Base-by-base conservation (phyloP, 108 stramenopile species). In the Cyclotella cryptica region DNA sequence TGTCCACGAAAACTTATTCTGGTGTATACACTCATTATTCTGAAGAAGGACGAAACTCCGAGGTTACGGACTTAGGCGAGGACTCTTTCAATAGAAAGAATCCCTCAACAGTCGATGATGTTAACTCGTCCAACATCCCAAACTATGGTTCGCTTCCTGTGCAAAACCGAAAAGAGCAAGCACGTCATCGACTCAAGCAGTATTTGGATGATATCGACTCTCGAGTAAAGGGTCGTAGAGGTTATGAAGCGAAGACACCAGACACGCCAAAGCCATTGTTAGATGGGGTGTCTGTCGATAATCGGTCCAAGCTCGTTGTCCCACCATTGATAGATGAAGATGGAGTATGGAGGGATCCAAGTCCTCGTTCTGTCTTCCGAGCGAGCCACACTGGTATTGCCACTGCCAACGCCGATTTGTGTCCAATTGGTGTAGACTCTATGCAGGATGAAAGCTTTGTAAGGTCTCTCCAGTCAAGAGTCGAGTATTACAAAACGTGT, bases 251-350 rank as follows among this genome's bases (percentile, higher is more conserved):
- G 24, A 3, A 35, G 35, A 35, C 35, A 6, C 35, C 35, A 35
- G 35, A 35, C 4, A 35, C 21, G 24, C 12, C 55, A 24, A 12
- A 24, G 12, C 60, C 29, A 15, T 29, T 61, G 15, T 35, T 61
- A 9, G 60, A 61, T n/a, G 60, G 60, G 2, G 60, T 61, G 35
- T n/a, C 60, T 13, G 60, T 35, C 35, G 30, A 61, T 35, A 30
- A 61, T 39, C 60, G 35, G 35, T 61, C 29, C 29, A 61, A 61
- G 35, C 30, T 61, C 12, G 35, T 61, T n/a, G 60, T 61, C 29
- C 60, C 60, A 13, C 60, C 60, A 12, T 39, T 61, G 35, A 61
- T 61, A 30, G 60, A 61, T 21, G 60, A 61, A 61, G 60, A 61
- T 39, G 60, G 60, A 12, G 60, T 61, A 39, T 61, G 60, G 60